These are phyloP conservation scores for Saksenaea oblongispora DNA, from an alignment of 371 early-diverging fungal species.

Conservation along the genomic window DNA sequence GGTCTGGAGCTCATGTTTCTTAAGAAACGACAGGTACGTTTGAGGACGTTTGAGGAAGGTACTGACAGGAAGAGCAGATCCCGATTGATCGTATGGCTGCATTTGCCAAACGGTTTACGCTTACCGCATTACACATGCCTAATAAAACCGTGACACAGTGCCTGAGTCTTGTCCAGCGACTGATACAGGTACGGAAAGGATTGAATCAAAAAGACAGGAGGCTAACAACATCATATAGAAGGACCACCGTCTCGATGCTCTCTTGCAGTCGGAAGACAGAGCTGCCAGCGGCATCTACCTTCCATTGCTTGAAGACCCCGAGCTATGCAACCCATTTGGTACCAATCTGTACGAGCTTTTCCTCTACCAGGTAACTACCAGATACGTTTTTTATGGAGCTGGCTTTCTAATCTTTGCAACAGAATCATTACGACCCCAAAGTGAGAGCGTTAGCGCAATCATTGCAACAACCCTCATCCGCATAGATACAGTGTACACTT, in stretches of 20 bases:
- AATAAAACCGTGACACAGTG: constrained; percentile 41
- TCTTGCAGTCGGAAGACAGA: constrained; percentile 83
- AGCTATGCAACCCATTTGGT: constrained; percentile 92
- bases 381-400: not conserved
- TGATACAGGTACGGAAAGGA: constrained; percentile 28
- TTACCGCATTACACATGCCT: constrained; percentile 56
- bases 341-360: constrained; percentile 85
- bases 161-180: constrained; percentile 34
- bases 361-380: constrained; percentile 61
- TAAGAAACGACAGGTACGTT: constrained; percentile 69
- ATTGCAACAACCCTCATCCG: constrained; percentile 27
- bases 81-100: constrained; percentile 72
- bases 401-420: not conserved
- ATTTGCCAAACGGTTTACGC: constrained; percentile 66
- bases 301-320: constrained; percentile 85
- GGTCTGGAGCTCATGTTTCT: constrained; percentile 84
- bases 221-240: constrained; percentile 43
- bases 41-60: no score
- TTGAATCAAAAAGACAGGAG: constrained; percentile 14
- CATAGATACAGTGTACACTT: not conserved
- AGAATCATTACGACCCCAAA: constrained; percentile 82
- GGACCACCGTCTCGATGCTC: constrained; percentile 75
- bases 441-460: constrained; percentile 61
- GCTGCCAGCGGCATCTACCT: constrained; percentile 79
- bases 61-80: no score